Evolutionary conservation across 495 filamentous ascomycete genomes (phyloP).

Genomic region (Neohortaea acidophila): DNA sequence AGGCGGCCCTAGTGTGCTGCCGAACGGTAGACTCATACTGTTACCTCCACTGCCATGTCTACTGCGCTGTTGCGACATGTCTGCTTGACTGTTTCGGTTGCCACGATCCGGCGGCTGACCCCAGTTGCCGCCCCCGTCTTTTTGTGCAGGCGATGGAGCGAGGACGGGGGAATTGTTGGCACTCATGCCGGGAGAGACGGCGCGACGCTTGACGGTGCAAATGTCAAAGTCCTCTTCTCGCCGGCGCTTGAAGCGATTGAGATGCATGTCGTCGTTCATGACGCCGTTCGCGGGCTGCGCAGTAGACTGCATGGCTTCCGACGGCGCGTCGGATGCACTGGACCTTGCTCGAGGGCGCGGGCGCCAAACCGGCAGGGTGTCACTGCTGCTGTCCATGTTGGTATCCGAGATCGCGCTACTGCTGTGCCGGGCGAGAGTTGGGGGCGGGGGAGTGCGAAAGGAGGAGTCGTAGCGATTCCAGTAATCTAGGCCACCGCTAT

Average conservation of each 20-base stretch:
- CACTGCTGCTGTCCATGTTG: slow-evolving; percentile 14
- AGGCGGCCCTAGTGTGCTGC: neutral
- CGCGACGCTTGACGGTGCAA: slow-evolving; percentile 76
- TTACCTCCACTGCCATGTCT: slow-evolving; percentile 17
- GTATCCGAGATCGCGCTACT: slow-evolving; percentile 21
- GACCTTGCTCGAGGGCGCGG: slow-evolving; percentile 18
- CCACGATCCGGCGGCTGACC: slow-evolving; percentile 57
- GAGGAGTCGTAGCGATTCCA: slow-evolving; percentile 62
- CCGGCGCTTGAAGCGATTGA: slow-evolving; percentile 53
- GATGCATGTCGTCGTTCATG: slow-evolving; percentile 33
- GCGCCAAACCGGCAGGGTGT: slow-evolving; percentile 22
- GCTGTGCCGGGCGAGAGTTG: slow-evolving; percentile 29
- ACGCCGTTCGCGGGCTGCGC: slow-evolving; percentile 46
- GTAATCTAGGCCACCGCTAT: slow-evolving; percentile 57
- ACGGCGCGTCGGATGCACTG: slow-evolving; percentile 14
- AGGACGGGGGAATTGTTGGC: slow-evolving; percentile 80
- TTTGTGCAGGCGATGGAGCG: slow-evolving; percentile 49
- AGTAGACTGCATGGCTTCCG: slow-evolving; percentile 9
- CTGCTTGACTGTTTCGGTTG: too few species aligned
- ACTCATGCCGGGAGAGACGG: slow-evolving; percentile 85
- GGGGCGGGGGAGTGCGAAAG: slow-evolving; percentile 50
- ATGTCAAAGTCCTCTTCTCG: slow-evolving; percentile 88
- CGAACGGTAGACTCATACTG: neutral
- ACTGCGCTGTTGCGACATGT: slow-evolving; percentile 5
- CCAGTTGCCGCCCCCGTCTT: slow-evolving; percentile 25